These are phyloP conservation scores for Cardamine resedifolia DNA, from an alignment of 345 rosid genomes.

Conservation along the genomic window DNA sequence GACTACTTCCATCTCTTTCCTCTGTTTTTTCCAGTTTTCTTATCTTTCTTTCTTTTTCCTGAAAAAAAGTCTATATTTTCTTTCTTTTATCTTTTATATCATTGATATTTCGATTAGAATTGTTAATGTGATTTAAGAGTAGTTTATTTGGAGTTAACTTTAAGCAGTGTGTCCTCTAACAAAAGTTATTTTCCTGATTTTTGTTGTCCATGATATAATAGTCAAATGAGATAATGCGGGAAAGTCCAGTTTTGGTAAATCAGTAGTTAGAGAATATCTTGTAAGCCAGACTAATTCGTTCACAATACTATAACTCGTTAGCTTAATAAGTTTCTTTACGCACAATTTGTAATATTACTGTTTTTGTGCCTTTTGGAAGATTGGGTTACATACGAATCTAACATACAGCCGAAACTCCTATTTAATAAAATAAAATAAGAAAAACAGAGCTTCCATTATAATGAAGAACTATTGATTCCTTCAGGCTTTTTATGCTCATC, in stretches of 20 bases:
- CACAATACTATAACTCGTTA: constrained; percentile 2
- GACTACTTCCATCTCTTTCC: too few species aligned
- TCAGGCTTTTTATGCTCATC: constrained; percentile 3
- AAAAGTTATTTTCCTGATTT: neutral
- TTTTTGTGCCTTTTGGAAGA: neutral
- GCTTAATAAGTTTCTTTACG: neutral
- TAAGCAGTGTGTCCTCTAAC: neutral
- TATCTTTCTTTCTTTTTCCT: too few species aligned
- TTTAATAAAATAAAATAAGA: neutral
- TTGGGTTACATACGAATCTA: constrained; percentile 27
- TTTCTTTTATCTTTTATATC: too few species aligned
- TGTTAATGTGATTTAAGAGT: neutral
- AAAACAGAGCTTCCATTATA: constrained; percentile 15
- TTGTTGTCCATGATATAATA: neutral
- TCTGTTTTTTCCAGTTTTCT: too few species aligned
- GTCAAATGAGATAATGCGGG: neutral
- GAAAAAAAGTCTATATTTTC: too few species aligned
- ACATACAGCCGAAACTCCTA: neutral
- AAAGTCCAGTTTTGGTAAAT: neutral
- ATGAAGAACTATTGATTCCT: constrained; percentile 6
- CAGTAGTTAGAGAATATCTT: neutral
- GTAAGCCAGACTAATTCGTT: neutral
- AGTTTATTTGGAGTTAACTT: neutral
- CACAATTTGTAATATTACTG: neutral
- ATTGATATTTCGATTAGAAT: too few species aligned